phyloP scores from a whole-genome alignment of 2,329 filamentous ascomycete genomes.

The Talaromyces sp. region DNA sequence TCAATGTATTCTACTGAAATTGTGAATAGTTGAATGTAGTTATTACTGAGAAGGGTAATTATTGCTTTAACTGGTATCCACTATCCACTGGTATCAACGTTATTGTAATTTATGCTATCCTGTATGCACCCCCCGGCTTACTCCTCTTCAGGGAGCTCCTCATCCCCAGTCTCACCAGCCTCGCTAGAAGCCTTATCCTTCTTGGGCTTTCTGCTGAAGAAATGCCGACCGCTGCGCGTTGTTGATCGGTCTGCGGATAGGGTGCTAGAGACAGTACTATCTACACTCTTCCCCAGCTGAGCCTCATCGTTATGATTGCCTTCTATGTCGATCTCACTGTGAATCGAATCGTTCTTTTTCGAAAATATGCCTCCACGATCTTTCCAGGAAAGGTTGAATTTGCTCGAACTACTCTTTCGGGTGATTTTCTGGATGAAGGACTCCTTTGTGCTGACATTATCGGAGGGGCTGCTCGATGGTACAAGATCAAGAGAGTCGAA shows the following conservation, averaged over 20 bases:
- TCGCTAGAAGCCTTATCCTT: conserved; percentile 40
- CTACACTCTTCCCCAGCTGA: conserved; percentile 40
- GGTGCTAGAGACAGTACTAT: conserved; percentile 37
- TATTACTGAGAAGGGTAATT: not conserved
- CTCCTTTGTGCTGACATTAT: conserved; percentile 40
- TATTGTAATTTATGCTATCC: not conserved
- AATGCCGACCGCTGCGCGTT: conserved; percentile 39
- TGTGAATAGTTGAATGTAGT: not conserved
- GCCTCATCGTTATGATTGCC: conserved; percentile 26
- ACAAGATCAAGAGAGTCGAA: conserved; percentile 45
- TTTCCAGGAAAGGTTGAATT: conserved; percentile 50
- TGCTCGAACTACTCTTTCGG: conserved; percentile 47
- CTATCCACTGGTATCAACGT: not conserved
- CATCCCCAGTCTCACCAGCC: conserved; percentile 40
- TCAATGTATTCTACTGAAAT: not conserved
- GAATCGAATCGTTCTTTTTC: conserved; percentile 40
- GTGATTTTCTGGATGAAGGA: conserved; percentile 50
- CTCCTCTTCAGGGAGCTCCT: conserved; percentile 33
- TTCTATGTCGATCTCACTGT: conserved; percentile 44
- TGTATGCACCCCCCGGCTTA: conserved; percentile 4
- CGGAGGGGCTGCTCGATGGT: conserved; percentile 38
- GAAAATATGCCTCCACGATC: conserved; percentile 45
- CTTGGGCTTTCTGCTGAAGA: conserved; percentile 46
- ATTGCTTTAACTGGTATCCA: not conserved
- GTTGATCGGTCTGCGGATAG: conserved; percentile 40